Evolutionary conservation across 768 basidiomycete genomes (phyloP), one percentile per base, ranked within the genome.

Genomic region (Candolleomyces eurysporus): DNA sequence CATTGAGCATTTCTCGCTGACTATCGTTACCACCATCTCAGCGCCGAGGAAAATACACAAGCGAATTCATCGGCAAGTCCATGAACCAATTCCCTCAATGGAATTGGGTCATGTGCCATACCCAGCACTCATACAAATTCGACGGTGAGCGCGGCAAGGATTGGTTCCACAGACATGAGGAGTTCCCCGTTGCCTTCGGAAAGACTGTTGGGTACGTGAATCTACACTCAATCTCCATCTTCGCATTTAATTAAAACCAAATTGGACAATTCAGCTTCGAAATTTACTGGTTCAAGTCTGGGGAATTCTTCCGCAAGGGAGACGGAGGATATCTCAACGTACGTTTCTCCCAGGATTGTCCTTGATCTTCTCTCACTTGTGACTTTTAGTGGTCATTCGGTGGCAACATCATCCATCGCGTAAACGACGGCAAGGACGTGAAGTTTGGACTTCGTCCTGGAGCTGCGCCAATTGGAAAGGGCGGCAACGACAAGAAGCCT

Each of bases 291-390:
- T 63, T 66, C 63, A 65, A 65, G 30, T 49, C 58, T n/a, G 69
- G 69, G 14, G 52, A 50, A 14, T 68, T 70, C 57, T 40, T 32
- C 5, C 57, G 64, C 22, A 30, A 62, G 40, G 65, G 68, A 19
- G 68, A 69, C 61, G 68, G 69, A n/a, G 68, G 69, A 10, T 69
- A 64, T 39, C 60, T 67, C 52, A 70, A 70, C 50, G 67, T 70
- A 49, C 59, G 67, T 58, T 45, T 31, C 48, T 52, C 51, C 19
- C 22, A 4, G 21, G 9, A 16, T 45, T 32, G 16, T 10, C 55
- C 30, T 48, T 49, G 39, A 46, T 8, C 40, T 57, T 56, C 17
- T 30, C 45, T 36, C 55, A 11, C 22, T 50, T 36, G 26, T 3
- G 32, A 46, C 36, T 48, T 51, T n/a, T 19, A 63, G 66, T 67